Percentiles rank a stretch among this genome's conserved stretches.
Conservation (phyloP, 2,329 filamentous ascomycete species). For the Chaetomiaceae sp. region DNA sequence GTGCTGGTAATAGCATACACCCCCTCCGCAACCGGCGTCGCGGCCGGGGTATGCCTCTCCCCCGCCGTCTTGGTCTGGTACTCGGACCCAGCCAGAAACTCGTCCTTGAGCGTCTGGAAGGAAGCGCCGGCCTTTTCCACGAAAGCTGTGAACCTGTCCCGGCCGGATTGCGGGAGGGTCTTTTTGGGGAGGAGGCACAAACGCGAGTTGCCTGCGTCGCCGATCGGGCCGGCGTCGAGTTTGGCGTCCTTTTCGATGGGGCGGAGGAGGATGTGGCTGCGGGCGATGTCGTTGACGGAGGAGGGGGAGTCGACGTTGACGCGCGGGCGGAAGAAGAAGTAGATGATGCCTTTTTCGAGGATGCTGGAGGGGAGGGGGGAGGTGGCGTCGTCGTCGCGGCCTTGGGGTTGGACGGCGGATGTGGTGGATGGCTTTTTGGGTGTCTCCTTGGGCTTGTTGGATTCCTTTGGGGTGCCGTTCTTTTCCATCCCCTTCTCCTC, state of each 20-base stretch:
- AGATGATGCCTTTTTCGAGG: constrained; percentile 83
- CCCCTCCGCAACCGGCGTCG: constrained; percentile 75
- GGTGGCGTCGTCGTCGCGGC: constrained; percentile 29
- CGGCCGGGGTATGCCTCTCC: constrained; percentile 62
- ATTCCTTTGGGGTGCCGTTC: constrained; percentile 14
- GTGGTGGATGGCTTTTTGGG: constrained; percentile 19
- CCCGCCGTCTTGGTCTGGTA: constrained; percentile 76
- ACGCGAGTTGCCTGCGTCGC: constrained; percentile 58
- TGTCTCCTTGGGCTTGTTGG: not conserved
- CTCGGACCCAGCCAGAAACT: constrained; percentile 61
- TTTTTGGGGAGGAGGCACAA: constrained; percentile 82
- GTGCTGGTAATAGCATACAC: constrained; percentile 77
- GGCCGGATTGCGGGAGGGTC: constrained; percentile 62
- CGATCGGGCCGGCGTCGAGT: constrained; percentile 49
- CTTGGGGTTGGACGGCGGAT: constrained; percentile 29
- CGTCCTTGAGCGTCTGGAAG: constrained; percentile 66
- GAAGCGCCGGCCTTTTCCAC: constrained; percentile 68
- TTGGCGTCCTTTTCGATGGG: constrained; percentile 68
- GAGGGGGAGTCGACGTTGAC: constrained; percentile 69
- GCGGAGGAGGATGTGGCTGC: constrained; percentile 74
- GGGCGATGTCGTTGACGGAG: constrained; percentile 66
- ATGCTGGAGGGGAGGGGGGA: constrained; percentile 48
- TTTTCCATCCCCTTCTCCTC: constrained; percentile 8
- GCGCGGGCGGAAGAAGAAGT: constrained; percentile 81
- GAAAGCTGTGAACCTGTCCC: constrained; percentile 74